Conservation (phyloP, 2,329 filamentous ascomycete species). For the Zalaria sp. region DNA sequence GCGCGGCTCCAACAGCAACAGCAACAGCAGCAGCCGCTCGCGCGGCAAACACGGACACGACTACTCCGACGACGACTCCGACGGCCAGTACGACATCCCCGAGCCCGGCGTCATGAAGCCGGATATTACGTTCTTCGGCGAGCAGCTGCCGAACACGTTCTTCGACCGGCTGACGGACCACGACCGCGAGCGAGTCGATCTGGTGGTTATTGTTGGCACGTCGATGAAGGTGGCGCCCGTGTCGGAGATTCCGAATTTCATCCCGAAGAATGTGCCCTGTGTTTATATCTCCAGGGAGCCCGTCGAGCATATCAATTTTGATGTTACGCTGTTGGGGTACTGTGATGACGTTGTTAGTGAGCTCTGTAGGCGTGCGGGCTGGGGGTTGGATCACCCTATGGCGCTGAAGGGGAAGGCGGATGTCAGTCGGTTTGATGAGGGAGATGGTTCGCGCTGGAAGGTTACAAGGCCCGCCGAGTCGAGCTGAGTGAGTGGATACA, state of each 20-base stretch:
- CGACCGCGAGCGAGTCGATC: constrained; percentile 67
- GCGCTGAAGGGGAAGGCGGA: background rate
- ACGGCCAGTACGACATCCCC: constrained; percentile 51
- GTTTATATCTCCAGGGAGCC: constrained; percentile 36
- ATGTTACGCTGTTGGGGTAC: constrained; percentile 90
- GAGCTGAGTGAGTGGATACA: too few species aligned
- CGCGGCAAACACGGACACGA: constrained; percentile 32
- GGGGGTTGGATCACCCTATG: constrained; percentile 41
- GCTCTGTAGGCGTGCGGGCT: constrained; percentile 66
- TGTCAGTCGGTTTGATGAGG: too few species aligned
- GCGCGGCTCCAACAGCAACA: constrained; percentile 29
- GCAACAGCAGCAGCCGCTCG: constrained; percentile 25
- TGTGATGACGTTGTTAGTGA: constrained; percentile 85
- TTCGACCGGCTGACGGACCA: constrained; percentile 65
- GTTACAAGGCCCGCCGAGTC: too few species aligned
- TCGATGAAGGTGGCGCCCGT: constrained; percentile 93
- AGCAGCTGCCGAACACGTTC: constrained; percentile 74
- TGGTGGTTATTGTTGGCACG: constrained; percentile 92
- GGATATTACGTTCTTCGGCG: constrained; percentile 96
- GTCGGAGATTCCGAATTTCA: constrained; percentile 51
- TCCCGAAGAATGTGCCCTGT: constrained; percentile 17
- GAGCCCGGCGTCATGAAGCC: constrained; percentile 80
- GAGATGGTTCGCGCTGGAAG: too few species aligned
- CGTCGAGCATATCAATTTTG: constrained; percentile 82
- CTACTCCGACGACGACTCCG: constrained; percentile 39